Evolutionary conservation across 2,329 filamentous ascomycete species (phyloP), one percentile per base, ranked within the genome.

Genomic region (Xylariomycetidae sp.): DNA sequence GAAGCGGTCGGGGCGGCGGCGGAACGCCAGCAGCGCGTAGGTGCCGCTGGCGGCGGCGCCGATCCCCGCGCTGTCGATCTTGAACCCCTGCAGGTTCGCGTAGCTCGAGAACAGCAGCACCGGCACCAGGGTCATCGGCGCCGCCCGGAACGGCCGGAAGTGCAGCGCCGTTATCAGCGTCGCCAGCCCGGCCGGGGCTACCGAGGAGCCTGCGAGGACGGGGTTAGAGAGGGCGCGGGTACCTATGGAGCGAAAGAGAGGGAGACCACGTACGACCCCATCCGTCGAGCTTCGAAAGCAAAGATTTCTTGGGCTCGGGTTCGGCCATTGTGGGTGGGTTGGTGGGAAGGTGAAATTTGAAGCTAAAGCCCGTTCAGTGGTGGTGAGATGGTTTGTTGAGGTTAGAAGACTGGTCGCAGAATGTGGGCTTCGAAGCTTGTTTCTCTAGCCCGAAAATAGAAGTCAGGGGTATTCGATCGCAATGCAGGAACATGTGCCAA

Each of bases 11-110:
- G 25, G 53, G 40, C 46, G 63, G 14, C 68, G 58, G 26, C 74
- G 67, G 39, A 74, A 53, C 2, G 74, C 72, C 31, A 77, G 58
- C 23, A 78, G 57, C 4, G 68, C 66, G 52, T 79, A 79, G 12
- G 76, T 60, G 19, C 73, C 74, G 27, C 69, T 74, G 59, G 70
- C 72, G 12, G 74, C 72, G 32, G 70, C 70, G 0, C 69, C 65
- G 36, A 77, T 57, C 31, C 72, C 74, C 3, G 73, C 74, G 36
- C 65, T 65, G 50, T 74, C 73, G 32, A 70, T 73, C 40, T 66
- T 67, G 59, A 71, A 76, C 38, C 74, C 74, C 14, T 73, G 70
- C 6, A 79, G 65, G 53, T 75, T 76, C 48, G 76, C 65, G 58
- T 78, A 79, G 51, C 65, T 69, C 34, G 67, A 62, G 57, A 77